These are phyloP conservation scores for Articulospora tetracladia DNA, from an alignment of 495 filamentous ascomycete genomes.

Conservation along the genomic window DNA sequence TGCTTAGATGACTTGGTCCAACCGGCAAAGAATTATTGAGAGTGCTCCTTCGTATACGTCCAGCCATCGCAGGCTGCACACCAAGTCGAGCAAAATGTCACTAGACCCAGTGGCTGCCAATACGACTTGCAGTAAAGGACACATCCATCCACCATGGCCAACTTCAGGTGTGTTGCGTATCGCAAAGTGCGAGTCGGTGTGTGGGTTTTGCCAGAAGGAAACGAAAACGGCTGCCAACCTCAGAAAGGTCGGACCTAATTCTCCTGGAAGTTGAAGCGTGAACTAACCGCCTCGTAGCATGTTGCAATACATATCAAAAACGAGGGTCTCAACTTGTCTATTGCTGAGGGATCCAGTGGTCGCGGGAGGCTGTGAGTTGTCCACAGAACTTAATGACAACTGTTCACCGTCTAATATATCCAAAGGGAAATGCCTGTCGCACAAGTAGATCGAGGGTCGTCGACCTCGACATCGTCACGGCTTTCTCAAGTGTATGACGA, in stretches of 20 bases:
- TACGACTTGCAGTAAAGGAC: constrained; percentile 25
- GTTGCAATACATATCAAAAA: constrained; percentile 27
- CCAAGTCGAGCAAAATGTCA: constrained; percentile 5
- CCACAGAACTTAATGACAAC: background rate
- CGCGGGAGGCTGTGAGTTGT: constrained; percentile 17
- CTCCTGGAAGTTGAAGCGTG: background rate
- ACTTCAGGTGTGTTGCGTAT: constrained; percentile 20
- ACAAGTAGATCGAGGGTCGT: background rate
- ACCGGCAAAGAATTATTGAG: background rate
- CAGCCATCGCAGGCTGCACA: background rate
- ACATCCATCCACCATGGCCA: constrained; percentile 23
- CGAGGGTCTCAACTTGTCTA: constrained; percentile 21
- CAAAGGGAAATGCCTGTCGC: constrained; percentile 19
- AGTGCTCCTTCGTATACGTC: background rate
- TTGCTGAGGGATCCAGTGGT: constrained; percentile 22
- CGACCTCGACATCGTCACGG: constrained; percentile 7
- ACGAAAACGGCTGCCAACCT: constrained; percentile 26
- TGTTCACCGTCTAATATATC: background rate
- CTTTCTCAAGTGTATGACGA: constrained; percentile 11
- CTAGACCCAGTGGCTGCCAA: constrained; percentile 7
- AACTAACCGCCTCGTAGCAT: constrained; percentile 15
- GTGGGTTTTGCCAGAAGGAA: constrained; percentile 27
- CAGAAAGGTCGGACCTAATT: constrained; percentile 14
- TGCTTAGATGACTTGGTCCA: constrained; percentile 2
- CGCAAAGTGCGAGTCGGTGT: constrained; percentile 23